Base-by-base conservation (phyloP, 306 rosid genomes). In the Begonia fuchsioides region DNA sequence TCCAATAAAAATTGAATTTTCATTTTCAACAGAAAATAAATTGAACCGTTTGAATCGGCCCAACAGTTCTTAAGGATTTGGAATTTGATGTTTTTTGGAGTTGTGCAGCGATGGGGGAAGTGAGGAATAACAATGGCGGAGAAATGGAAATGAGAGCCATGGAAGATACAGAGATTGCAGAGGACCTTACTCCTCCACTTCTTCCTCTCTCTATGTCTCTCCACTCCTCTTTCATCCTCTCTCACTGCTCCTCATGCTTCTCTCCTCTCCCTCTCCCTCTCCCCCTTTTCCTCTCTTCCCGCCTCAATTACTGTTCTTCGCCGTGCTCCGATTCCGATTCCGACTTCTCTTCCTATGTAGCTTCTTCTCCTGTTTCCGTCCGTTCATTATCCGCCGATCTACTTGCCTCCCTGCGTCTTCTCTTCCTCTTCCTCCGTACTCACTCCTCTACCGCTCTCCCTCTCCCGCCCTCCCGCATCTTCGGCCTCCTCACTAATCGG, bases 331-430 rank as follows among this genome's bases (percentile, higher is more conserved):
- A 60, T 50, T 57, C 66, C 41, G 44, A 53, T 41, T 59, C 78
- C 16, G 4, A 60, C 44, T 38, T 67, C 44, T 64, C 53, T 16
- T 11, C 10, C 13, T 17, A 13, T 50, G 45, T 39, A n/a, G n/a
- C 20, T 43, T 57, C 17, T 4, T 44, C 44, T 26, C 49, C 12
- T 17, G 55, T 44, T 2, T 50, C 15, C 63, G 13, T 3, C 6
- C 17, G n/a, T 5, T 47, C 18, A 59, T 13, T 47, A 56, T 51
- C 90, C 62, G 49, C 81, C 51, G 81, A 72, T 69, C 76, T 76
- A 51, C 77, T 78, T 57, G 64, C 78, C 57, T 73, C 95, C 57
- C 80, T 81, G 70, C 79, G 77, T 67, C 69, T 81, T 70, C 87
- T 86, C 62, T 49, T 1, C 15, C 69, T 78, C 69, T 75, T 78